Conservation (phyloP, 306 rosid species). For the Hippophae gyantsensis region DNA sequence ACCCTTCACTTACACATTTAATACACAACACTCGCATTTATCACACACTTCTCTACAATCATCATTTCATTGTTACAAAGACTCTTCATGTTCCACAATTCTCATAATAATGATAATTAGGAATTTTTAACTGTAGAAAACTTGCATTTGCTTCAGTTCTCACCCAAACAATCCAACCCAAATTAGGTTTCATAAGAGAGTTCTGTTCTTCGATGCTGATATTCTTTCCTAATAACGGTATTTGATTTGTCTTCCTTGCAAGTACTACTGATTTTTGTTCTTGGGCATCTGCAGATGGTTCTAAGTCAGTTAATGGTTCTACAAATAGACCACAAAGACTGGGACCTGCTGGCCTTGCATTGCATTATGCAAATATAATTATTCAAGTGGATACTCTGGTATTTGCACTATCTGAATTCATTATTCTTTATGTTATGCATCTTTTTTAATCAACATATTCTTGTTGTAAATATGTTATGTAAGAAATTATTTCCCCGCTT, state of each 20-base stretch:
- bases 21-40: no score
- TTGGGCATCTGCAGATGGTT: conserved; percentile 35
- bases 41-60: no score
- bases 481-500: no score
- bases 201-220: neutral
- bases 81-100: neutral
- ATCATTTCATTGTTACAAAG: neutral
- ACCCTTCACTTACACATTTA: no score
- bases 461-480: neutral
- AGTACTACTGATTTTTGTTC: conserved; percentile 3
- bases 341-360: conserved; percentile 81
- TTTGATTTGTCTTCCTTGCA: conserved; percentile 1
- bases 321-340: conserved; percentile 35
- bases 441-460: conserved; percentile 7
- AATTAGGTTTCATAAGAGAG: neutral
- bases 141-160: neutral
- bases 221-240: neutral
- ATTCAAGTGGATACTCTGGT: conserved; percentile 84
- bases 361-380: conserved; percentile 82
- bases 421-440: neutral
- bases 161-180: neutral
- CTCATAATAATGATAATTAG: neutral
- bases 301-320: conserved; percentile 33
- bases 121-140: neutral
- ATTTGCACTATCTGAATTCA: conserved; percentile 1